phyloP scores from a whole-genome alignment of 164 flowering plant genomes.

The Amborella trichopoda region DNA sequence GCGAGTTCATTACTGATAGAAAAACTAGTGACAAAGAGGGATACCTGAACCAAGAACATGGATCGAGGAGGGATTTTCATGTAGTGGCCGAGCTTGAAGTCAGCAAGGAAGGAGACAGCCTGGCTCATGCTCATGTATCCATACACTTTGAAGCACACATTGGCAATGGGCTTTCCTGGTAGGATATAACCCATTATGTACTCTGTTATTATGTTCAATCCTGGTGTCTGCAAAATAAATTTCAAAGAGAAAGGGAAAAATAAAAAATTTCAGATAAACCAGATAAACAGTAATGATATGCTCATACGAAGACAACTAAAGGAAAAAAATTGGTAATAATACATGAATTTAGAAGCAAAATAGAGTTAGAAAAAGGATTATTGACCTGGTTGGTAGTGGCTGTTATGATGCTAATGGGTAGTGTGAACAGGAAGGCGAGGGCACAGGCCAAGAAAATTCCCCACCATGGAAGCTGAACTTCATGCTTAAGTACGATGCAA shows the following conservation, averaged over 20 bases:
- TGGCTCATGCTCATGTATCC: conserved; percentile 74
- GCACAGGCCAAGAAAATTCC: conserved; percentile 55
- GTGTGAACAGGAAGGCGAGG: conserved; percentile 55
- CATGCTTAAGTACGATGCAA: conserved; percentile 44
- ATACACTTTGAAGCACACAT: conserved; percentile 69
- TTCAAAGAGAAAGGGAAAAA: too few species aligned
- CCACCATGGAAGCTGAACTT: conserved; percentile 90
- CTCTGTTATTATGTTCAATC: conserved; percentile 59
- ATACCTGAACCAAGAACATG: conserved; percentile 71
- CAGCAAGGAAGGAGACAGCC: conserved; percentile 56
- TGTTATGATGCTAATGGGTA: conserved; percentile 69
- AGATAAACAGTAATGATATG: too few species aligned
- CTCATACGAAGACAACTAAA: too few species aligned
- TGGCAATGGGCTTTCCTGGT: conserved; percentile 64
- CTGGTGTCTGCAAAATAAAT: conserved; percentile 41
- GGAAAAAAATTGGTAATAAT: too few species aligned
- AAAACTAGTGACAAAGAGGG: neutral
- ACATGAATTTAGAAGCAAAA: too few species aligned
- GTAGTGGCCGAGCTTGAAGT: conserved; percentile 82
- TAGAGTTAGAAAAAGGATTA: too few species aligned
- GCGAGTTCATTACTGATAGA: too few species aligned
- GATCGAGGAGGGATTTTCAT: conserved; percentile 80
- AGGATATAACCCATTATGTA: conserved; percentile 49
- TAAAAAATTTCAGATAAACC: too few species aligned
- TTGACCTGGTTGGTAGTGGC: conserved; percentile 92